Conservation (phyloP, 495 filamentous ascomycete species). For the Rhypophila decipiens region DNA sequence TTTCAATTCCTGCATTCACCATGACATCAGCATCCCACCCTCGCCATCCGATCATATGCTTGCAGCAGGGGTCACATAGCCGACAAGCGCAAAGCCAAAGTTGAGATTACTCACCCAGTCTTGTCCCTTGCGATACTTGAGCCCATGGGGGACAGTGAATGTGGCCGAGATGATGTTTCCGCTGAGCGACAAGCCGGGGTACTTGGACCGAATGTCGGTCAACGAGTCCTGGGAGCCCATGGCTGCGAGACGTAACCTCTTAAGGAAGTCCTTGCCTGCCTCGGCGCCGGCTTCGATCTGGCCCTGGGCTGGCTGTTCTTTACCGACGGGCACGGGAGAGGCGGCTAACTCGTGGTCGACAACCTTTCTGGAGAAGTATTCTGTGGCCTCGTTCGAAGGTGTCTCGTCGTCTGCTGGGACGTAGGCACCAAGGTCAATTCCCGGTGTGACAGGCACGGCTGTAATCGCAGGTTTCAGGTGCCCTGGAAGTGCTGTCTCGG, state of each 20-base stretch:
- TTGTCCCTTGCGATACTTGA: slow-evolving; percentile 57
- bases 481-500: slow-evolving; percentile 26
- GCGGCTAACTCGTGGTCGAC: slow-evolving; percentile 20
- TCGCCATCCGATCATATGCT: slow-evolving; percentile 9
- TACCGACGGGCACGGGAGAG: slow-evolving; percentile 12
- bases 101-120: slow-evolving; percentile 59
- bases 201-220: slow-evolving; percentile 49
- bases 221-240: slow-evolving; percentile 43
- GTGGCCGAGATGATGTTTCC: slow-evolving; percentile 82
- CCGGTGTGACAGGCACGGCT: slow-evolving; percentile 45
- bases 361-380: slow-evolving; percentile 36
- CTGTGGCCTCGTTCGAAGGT: slow-evolving; percentile 8
- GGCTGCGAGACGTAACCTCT: slow-evolving; percentile 52
- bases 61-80: background rate
- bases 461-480: slow-evolving; percentile 27
- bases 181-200: slow-evolving; percentile 65
- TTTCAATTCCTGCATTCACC: slow-evolving; percentile 53
- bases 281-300: slow-evolving; percentile 47
- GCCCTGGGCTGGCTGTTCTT: slow-evolving; percentile 31
- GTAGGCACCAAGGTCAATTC: slow-evolving; percentile 35
- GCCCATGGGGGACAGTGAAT: slow-evolving; percentile 73
- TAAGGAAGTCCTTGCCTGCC: slow-evolving; percentile 55
- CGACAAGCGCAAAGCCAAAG: background rate
- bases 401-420: slow-evolving; percentile 9
- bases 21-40: slow-evolving; percentile 29